Evolutionary conservation across 768 basidiomycete genomes (phyloP).

Genomic region (Lactarius akahatsu): DNA sequence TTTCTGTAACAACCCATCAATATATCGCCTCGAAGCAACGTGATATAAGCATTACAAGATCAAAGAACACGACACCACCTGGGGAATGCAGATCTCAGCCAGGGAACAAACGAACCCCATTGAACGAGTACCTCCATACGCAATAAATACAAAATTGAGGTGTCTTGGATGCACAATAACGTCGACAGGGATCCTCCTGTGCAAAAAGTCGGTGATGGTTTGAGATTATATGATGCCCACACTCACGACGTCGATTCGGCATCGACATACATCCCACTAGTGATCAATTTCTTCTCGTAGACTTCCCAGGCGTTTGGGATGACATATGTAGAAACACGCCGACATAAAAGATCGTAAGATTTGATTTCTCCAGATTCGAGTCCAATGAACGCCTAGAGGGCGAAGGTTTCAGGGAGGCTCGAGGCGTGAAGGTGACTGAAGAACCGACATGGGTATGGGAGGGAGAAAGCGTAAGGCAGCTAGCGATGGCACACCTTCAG

Average conservation of each 20-base stretch:
- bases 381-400: conserved; percentile 47
- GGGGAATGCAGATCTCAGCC: conserved; percentile 12
- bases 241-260: conserved; percentile 40
- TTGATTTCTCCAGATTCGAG: conserved; percentile 59
- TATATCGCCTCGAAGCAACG: not conserved
- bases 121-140: conserved; percentile 60
- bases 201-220: conserved; percentile 18
- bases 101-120: not conserved
- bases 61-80: conserved; percentile 62
- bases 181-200: conserved; percentile 51
- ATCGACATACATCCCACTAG: conserved; percentile 42
- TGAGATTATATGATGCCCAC: not conserved
- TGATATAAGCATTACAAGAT: conserved; percentile 46
- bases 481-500: conserved; percentile 24
- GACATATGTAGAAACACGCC: conserved; percentile 61
- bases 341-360: conserved; percentile 74
- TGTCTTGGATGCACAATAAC: conserved; percentile 68
- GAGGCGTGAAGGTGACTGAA: conserved; percentile 13
- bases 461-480: conserved; percentile 62
- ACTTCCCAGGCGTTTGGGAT: conserved; percentile 76
- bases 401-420: conserved; percentile 3
- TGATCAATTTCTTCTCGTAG: conserved; percentile 58
- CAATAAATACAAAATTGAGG: conserved; percentile 68
- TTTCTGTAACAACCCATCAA: conserved; percentile 38
- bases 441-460: conserved; percentile 67